Evolutionary conservation across 139 green algal genomes (phyloP), one percentile per base, ranked within the genome.

Genomic region (Chlorella vulgaris): DNA sequence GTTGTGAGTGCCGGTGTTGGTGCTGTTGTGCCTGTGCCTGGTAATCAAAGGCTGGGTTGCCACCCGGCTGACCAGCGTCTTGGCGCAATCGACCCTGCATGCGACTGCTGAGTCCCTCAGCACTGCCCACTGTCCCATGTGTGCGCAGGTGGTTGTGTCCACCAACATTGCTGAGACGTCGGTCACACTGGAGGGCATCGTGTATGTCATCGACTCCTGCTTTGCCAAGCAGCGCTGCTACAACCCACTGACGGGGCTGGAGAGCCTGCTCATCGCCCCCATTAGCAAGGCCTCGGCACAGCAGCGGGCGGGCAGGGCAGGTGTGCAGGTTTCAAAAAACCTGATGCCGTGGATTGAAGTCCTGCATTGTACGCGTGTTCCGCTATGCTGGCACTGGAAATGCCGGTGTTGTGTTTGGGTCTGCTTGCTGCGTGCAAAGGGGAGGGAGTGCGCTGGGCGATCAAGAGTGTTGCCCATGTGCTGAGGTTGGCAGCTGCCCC

Each of bases 211-310:
- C 24, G 96, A 99, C 90, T 92, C 83, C 81, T 94, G 91, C 86
- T 98, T 95, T 78, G 85, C 91, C 19, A 97, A 96, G 87, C 91
- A 89, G 87, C 73, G 89, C 78, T 84, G 83, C 31, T 99, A 96
- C 92, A 98, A 98, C 90, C 96, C 96, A 19, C 94, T 95, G 62
- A 97, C 98, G 85, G 96, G 96, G 39, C 97, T 99, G 94, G 95
- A 99, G 86, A 92, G 93, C 31, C 66, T 81, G n/a, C 69, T 80
- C 7, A 58, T 97, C 24, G 85, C 90, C 6, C 87, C 86, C 3
- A 85, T 97, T 50, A 94, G 88, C 74, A 92, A 96, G 63, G 96
- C 96, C 51, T 86, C 84, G 18, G 92, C 96, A 3, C 67, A 86
- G 69, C 96, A 99, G 90, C 89, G 96, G 0, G 92, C 95, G 18